Evolutionary conservation across 192 early-diverging fungal genomes (phyloP), one percentile per base, ranked within the genome.

Genomic region (Podochytrium sp.): DNA sequence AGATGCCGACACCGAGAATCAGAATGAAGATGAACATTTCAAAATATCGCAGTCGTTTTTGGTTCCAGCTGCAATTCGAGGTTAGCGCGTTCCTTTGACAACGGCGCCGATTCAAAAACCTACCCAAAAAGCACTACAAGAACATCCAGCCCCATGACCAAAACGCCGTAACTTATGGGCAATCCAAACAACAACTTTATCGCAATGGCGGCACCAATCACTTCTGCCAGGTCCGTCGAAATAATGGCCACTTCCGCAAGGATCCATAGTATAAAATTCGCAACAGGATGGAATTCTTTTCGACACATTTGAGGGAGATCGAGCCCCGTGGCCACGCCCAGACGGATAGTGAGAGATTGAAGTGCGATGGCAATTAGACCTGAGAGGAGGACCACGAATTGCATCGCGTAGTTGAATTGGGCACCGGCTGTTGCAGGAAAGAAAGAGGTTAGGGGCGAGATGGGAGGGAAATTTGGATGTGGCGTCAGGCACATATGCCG

Each of bases 191-290:
- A 76, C n/a, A 94, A 66, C 35, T 92, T 90, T 23, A 94, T 73
- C 2, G 91, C 91, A 61, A 94, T 91, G 0, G 93, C 93, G 49
- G 93, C 91, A 18, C 94, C 94, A 34, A 96, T 90, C 23, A 95
- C 92, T 66, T 93, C 93, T 14, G 91, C 91, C 12, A 92, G 75
- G 65, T 92, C 91, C 29, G 87, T 90, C 3, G 88, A 84, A 56
- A 92, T 84, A 42, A 92, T 92, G 6, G 87, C 89, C 32, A 84
- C 38, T 75, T 92, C 91, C 10, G 84, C 84, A 2, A 91, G 68
- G 2, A 90, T 66, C 68, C 89, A 92, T 27, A 92, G 75, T 27
- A 86, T 34, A 57, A 86, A 76, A 67, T 88, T 91, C 27, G 84
- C 30, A 58, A 79, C 85, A 49, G 74, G 75, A 33, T 84, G 89